Base-by-base conservation (phyloP, 495 filamentous ascomycete species). In the Neurospora sublineolata region DNA sequence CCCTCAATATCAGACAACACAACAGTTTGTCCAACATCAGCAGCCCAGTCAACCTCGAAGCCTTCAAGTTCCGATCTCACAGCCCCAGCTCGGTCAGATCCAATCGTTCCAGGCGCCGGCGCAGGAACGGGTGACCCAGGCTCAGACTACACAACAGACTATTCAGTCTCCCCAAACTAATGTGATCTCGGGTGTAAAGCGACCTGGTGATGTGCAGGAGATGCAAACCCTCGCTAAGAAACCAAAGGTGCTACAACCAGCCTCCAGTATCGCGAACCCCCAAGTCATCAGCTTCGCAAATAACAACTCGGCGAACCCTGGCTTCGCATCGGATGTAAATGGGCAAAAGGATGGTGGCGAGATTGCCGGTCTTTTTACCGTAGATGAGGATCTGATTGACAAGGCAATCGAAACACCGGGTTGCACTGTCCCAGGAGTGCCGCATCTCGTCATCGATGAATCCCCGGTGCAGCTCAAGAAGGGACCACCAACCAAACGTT, bases 401-500 rank as follows among this genome's bases (percentile, higher is more conserved):
- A 64, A 73, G 9, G 73, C 72, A 23, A 38, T 27, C 3, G 68
- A 33, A 14, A 71, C 70, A 2, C 41, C 71, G 0, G 69, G 39
- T 3, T 40, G 64, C 23, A 76, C 40, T 3, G 76, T 73, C 73
- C 38, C 36, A 0, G 77, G 76, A 8, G 74, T 79, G 4, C 74
- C 77, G 1, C 69, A 80, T 70, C 72, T 80, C 39, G 75, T 75
- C 10, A 68, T 80, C 18, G 76, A 72, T 1, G 68, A 72, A 0
- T 70, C 71, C 1, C 74, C 76, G 0, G 75, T 76, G 8, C 76
- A 75, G 70, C 70, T 80, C 10, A 75, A 76, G 42, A 76, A 73
- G 71, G 73, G 73, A 0, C 69, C 77, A 20, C 79, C 77, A 5
- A 77, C 76, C 0, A 80, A 77, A 69, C 72, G 79, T 64, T 80